Evolutionary conservation across 768 basidiomycete genomes (phyloP).

Genomic region (Daedaleopsis sinensis): DNA sequence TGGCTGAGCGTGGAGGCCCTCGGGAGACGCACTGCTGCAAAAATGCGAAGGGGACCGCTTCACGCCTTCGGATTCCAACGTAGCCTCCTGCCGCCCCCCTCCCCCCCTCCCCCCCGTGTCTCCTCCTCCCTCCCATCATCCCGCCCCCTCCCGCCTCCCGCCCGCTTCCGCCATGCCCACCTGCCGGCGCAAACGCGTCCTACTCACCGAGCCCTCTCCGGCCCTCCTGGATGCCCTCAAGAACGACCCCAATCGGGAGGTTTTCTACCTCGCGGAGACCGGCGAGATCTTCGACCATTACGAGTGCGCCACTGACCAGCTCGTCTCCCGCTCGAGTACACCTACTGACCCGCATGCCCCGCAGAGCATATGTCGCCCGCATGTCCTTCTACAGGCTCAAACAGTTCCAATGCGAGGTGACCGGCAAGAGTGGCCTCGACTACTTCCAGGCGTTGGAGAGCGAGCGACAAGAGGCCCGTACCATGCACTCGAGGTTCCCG

Average conservation of each 20-base stretch:
- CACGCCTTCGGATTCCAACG: constrained; percentile 33
- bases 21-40: constrained; percentile 32
- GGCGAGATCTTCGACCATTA: constrained; percentile 98
- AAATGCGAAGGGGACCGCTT: constrained; percentile 33
- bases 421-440: constrained; percentile 90
- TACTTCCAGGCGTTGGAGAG: constrained; percentile 94
- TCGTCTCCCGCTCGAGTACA: constrained; percentile 27
- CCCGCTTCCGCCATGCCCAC: constrained; percentile 63
- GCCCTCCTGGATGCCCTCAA: constrained; percentile 66
- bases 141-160: constrained; percentile 38
- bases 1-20: constrained; percentile 30
- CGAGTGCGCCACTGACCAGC: constrained; percentile 64
- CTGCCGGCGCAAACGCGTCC: constrained; percentile 87
- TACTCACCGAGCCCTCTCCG: constrained; percentile 81
- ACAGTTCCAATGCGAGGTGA: constrained; percentile 97
- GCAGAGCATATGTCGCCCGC: constrained; percentile 81
- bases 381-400: constrained; percentile 94
- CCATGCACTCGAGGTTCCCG: constrained; percentile 90
- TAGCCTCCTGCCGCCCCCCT: constrained; percentile 28
- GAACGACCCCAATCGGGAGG: constrained; percentile 68
- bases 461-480: constrained; percentile 86
- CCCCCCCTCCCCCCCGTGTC: constrained; percentile 44
- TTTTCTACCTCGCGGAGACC: constrained; percentile 92
- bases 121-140: constrained; percentile 41
- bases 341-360: constrained; percentile 20